Evolutionary conservation across 176 grass and related monocot genomes (phyloP).

Genomic region (Aegilops longissima): DNA sequence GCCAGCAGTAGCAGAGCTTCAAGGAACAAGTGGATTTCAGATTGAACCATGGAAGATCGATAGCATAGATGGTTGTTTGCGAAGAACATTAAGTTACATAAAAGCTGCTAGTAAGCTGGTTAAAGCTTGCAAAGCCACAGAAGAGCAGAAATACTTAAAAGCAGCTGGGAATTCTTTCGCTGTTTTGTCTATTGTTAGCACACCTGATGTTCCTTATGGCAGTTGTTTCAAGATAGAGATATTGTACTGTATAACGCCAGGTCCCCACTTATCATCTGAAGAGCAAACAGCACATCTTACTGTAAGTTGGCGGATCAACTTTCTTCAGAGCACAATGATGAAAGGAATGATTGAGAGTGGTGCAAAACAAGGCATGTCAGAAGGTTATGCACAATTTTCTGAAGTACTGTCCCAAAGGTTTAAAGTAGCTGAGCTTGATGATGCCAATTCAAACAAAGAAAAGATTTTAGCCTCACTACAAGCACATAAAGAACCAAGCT

Average conservation of each 20-base stretch:
- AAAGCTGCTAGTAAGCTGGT: conserved; percentile 86
- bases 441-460: conserved; percentile 64
- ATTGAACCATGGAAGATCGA: conserved; percentile 80
- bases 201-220: conserved; percentile 83
- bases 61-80: conserved; percentile 49
- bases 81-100: conserved; percentile 72
- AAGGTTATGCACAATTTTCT: conserved; percentile 72
- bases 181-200: conserved; percentile 66
- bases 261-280: conserved; percentile 61
- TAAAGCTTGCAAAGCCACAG: conserved; percentile 85
- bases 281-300: conserved; percentile 67
- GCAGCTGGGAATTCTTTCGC: conserved; percentile 65
- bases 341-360: conserved; percentile 94
- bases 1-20: conserved; percentile 79
- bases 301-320: conserved; percentile 80
- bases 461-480: conserved; percentile 79
- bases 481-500: conserved; percentile 62
- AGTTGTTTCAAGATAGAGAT: conserved; percentile 78
- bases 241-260: conserved; percentile 64
- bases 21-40: conserved; percentile 81
- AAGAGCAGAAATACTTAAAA: conserved; percentile 84
- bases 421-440: conserved; percentile 69
- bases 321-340: conserved; percentile 93
- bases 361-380: conserved; percentile 80
- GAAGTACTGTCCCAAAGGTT: conserved; percentile 69